Evolutionary conservation across 2,329 filamentous ascomycete species (phyloP), one percentile per base, ranked within the genome.

Genomic region (Fonsecaea monophora): DNA sequence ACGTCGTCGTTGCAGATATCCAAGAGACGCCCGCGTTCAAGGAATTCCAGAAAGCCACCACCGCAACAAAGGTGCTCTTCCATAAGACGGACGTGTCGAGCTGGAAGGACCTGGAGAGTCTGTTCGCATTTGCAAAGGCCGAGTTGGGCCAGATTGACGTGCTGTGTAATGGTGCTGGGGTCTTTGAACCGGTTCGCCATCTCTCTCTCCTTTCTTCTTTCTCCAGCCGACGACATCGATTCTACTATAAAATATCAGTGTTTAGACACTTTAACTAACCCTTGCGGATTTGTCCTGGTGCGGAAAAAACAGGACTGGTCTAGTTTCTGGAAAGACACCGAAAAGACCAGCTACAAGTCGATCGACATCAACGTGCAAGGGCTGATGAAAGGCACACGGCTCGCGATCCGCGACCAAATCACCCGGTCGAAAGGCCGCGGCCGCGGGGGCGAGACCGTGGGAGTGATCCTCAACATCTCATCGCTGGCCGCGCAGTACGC

Each of bases 291-390:
- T 25, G 25, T 25, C 25, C 25, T 1, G 25, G 25, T 25, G 25
- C 25, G 25, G 25, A 2, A 25, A 25, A 25, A 25, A 9, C 25
- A 64, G 53, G 15, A 34, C 34, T 62, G 60, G 54, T 58, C 60
- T 3, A 55, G 38, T 32, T 62, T 62, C 48, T 62, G 60, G 60
- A 3, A 62, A 75, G 0, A 74, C 75, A 62, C 60, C 30, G 83
- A 82, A 40, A 77, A 74, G 4, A 78, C 78, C 21, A 77, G 80
- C 63, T 84, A 84, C 69, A 77, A 78, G 32, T 54, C 77, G 59
- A 57, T 85, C 25, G 82, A 84, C 63, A 83, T 84, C 73, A 84
- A 84, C 66, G 65, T 85, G 56, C 82, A 80, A 0, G 83, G 84
- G 69, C 82, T 83, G 0, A 83, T 85, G 70, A 80, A 82, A 59